A percentile compares a stretch with the other conserved stretches of the same genome.
These are phyloP conservation scores for Parmales sp. DNA, from an alignment of 108 stramenopile genomes.

Conservation along the genomic window DNA sequence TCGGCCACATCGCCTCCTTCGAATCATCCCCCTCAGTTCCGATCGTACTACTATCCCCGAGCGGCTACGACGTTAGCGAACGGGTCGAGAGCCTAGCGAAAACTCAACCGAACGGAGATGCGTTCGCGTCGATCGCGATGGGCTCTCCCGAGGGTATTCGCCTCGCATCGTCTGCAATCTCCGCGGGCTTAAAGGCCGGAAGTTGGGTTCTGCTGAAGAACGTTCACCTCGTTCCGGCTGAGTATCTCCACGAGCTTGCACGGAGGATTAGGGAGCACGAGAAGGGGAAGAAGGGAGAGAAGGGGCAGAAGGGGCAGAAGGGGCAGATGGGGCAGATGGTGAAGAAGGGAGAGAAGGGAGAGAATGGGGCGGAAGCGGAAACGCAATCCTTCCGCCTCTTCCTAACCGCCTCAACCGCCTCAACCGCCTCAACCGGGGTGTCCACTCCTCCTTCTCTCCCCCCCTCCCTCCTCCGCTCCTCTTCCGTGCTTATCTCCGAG, in stretches of 20 bases:
- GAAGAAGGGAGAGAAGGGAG: too few relatives aligned
- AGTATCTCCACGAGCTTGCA: conserved; percentile 91
- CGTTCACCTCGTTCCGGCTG: conserved; percentile 84
- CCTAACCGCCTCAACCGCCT: too few relatives aligned
- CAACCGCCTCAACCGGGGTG: too few relatives aligned
- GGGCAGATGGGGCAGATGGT: too few relatives aligned
- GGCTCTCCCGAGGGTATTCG: conserved; percentile 83
- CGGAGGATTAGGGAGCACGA: conserved; percentile 73
- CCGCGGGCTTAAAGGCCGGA: conserved; percentile 63
- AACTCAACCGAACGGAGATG: conserved; percentile 49
- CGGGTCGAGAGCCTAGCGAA: conserved; percentile 81
- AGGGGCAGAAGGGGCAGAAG: conserved; percentile 61
- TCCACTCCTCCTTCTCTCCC: conserved; percentile 64
- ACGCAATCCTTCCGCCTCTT: conserved; percentile 75
- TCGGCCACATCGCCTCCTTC: conserved; percentile 53
- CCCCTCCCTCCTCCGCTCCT: conserved; percentile 61
- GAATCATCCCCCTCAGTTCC: conserved; percentile 61
- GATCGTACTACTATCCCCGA: conserved; percentile 79
- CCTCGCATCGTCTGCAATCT: conserved; percentile 69
- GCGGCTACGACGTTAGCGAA: conserved; percentile 93
- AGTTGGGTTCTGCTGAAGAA: conserved; percentile 97
- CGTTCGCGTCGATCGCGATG: conserved; percentile 82
- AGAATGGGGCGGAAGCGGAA: conserved; percentile 50
- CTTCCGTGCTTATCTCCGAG: conserved; percentile 77
- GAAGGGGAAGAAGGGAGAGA: conserved; percentile 58